A percentile compares a stretch with the other conserved stretches of the same genome.
These are phyloP conservation scores for Zelonia costaricensis DNA, from an alignment of 208 protist genomes.

Conservation along the genomic window DNA sequence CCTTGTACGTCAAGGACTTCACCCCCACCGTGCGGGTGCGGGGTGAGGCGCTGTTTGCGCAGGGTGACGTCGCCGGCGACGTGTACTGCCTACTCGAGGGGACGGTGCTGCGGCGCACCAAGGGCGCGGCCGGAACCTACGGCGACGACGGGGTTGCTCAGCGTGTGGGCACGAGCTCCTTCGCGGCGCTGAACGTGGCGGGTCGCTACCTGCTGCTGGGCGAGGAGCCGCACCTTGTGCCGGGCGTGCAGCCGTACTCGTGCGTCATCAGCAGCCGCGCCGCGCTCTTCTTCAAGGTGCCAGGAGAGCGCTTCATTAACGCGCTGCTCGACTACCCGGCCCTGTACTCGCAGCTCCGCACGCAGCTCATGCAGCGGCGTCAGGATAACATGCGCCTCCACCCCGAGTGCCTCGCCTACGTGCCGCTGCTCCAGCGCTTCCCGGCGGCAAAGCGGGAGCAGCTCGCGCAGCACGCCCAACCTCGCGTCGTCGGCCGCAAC, in stretches of 20 bases:
- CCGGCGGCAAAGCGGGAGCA: conserved; percentile 40
- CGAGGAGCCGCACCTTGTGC: conserved; percentile 85
- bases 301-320: conserved; percentile 70
- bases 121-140: conserved; percentile 43
- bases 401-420: conserved; percentile 51
- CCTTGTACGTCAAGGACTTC: conserved; percentile 68
- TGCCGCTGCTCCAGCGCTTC: conserved; percentile 70
- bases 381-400: conserved; percentile 67
- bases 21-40: conserved; percentile 61
- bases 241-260: conserved; percentile 62
- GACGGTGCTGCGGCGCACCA: conserved; percentile 48
- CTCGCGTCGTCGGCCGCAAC: conserved; percentile 62
- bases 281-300: conserved; percentile 70
- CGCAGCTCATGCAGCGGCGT: conserved; percentile 53
- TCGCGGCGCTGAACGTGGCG: conserved; percentile 41
- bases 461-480: conserved; percentile 52
- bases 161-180: conserved; percentile 57
- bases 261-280: conserved; percentile 75
- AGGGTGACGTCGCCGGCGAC: conserved; percentile 64
- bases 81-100: conserved; percentile 88
- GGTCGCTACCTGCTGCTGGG: conserved; percentile 84
- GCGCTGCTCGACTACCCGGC: conserved; percentile 81
- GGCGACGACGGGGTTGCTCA: conserved; percentile 45
- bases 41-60: conserved; percentile 73
- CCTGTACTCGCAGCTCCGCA: conserved; percentile 63